Evolutionary conservation across 371 early-diverging fungal species (phyloP).

Genomic region (Quaeritorhiza haematococci): DNA sequence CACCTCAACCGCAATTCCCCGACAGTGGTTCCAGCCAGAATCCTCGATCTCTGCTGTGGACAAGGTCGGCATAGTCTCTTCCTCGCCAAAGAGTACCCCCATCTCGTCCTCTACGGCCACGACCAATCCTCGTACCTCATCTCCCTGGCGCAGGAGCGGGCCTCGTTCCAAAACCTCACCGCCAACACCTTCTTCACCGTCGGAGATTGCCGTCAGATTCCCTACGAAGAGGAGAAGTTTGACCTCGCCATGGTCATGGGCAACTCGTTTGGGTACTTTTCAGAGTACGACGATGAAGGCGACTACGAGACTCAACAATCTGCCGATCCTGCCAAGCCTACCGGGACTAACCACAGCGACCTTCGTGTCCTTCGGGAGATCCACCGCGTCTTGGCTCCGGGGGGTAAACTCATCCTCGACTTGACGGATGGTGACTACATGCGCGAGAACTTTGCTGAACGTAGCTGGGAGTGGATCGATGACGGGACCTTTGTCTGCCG

Average conservation of each 20-base stretch:
- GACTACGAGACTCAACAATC: too few relatives aligned
- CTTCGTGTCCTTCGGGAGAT: slow-evolving; percentile 41
- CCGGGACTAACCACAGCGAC: slow-evolving; percentile 20
- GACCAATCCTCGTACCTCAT: slow-evolving; percentile 56
- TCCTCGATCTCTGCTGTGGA: slow-evolving; percentile 60
- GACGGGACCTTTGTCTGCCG: slow-evolving; percentile 58
- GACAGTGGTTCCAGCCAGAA: slow-evolving; percentile 18
- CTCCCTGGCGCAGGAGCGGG: slow-evolving; percentile 42
- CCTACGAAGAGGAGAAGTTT: slow-evolving; percentile 40
- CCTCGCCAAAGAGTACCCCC: slow-evolving; percentile 46
- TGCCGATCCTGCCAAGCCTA: slow-evolving; percentile 8
- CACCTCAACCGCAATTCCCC: too few relatives aligned
- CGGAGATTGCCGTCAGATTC: slow-evolving; percentile 57
- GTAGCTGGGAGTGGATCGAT: slow-evolving; percentile 64
- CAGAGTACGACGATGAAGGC: slow-evolving; percentile 32
- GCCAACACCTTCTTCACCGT: slow-evolving; percentile 43
- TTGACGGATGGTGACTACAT: slow-evolving; percentile 55
- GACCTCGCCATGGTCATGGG: slow-evolving; percentile 57
- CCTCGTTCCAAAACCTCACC: slow-evolving; percentile 16
- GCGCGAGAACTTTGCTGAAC: slow-evolving; percentile 44
- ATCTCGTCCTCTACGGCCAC: slow-evolving; percentile 44
- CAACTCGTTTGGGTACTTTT: slow-evolving; percentile 60
- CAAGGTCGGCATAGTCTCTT: slow-evolving; percentile 55
- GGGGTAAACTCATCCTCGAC: slow-evolving; percentile 48
- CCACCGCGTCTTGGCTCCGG: slow-evolving; percentile 38